Evolutionary conservation across 768 basidiomycete species (phyloP).

Genomic region (Phylloporus arenicola): DNA sequence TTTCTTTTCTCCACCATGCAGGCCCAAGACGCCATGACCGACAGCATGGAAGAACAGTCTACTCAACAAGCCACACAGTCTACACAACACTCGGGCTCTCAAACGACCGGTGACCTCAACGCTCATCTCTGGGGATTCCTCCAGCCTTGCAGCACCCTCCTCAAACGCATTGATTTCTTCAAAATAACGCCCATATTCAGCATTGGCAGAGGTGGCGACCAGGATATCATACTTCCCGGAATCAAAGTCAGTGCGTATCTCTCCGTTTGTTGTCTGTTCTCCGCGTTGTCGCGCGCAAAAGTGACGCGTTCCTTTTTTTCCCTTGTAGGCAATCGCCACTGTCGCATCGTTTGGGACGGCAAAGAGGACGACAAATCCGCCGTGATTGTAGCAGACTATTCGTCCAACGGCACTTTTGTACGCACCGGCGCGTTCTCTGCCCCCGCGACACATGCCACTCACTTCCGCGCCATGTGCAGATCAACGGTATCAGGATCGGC

Average conservation of each 20-base stretch:
- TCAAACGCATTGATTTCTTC: conserved; percentile 59
- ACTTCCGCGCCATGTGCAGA: conserved; percentile 17
- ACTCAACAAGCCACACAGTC: conserved; percentile 39
- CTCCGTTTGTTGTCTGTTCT: conserved; percentile 1
- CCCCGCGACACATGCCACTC: conserved; percentile 7
- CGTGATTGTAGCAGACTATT: conserved; percentile 32
- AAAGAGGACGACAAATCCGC: conserved; percentile 27
- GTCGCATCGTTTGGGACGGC: conserved; percentile 35
- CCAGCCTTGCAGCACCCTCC: conserved; percentile 50
- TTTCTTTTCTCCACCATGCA: conserved; percentile 12
- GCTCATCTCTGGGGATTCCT: conserved; percentile 64
- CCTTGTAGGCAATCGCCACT: conserved; percentile 35
- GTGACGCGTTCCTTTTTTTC: conserved; percentile 23
- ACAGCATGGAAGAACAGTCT: conserved; percentile 31
- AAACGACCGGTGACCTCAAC: conserved; percentile 17
- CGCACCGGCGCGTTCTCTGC: conserved; percentile 16
- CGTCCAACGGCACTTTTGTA: conserved; percentile 44
- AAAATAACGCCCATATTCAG: conserved; percentile 44
- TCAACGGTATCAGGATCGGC: conserved; percentile 40
- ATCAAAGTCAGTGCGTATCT: conserved; percentile 64
- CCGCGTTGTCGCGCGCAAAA: conserved; percentile 11
- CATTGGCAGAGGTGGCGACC: conserved; percentile 48
- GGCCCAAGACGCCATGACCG: conserved; percentile 21
- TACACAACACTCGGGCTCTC: conserved; percentile 34
- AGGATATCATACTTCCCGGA: conserved; percentile 58